A percentile compares a stretch with the other conserved stretches of the same genome.
phyloP scores from a whole-genome alignment of 441 rosid species.

The Erysimum cheiri region DNA sequence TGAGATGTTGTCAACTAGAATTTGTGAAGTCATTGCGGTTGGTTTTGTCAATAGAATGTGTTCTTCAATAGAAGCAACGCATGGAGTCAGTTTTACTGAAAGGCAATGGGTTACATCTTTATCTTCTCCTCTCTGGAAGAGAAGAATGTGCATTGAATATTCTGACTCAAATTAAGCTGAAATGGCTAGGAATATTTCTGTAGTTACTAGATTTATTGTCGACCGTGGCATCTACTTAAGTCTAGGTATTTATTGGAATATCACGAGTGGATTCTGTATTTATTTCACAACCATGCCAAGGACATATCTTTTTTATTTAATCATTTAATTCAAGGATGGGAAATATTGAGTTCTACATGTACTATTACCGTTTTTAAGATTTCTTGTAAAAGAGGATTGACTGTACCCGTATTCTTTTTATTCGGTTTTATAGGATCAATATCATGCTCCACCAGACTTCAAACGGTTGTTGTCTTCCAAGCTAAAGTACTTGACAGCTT shows the following conservation, averaged over 20 bases:
- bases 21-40: background rate
- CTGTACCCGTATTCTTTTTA: background rate
- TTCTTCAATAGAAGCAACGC: background rate
- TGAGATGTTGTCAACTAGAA: slow-evolving; percentile 9
- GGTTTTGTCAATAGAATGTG: slow-evolving; percentile 1
- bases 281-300: slow-evolving; percentile 9
- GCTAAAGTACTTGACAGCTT: slow-evolving; percentile 68
- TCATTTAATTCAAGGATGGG: slow-evolving; percentile 3
- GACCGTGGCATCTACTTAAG: background rate
- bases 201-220: background rate
- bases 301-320: background rate
- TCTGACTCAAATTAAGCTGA: background rate
- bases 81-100: slow-evolving; percentile 14
- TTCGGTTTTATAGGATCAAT: slow-evolving; percentile 68
- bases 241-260: background rate
- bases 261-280: slow-evolving; percentile 9
- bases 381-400: background rate
- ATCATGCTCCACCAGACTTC: slow-evolving; percentile 85
- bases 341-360: background rate
- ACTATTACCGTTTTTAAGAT: background rate
- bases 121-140: slow-evolving; percentile 19
- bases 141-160: background rate
- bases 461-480: slow-evolving; percentile 79
- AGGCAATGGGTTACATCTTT: background rate
- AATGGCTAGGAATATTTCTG: background rate